A percentile compares a stretch with the other conserved stretches of the same genome.
Conservation (phyloP, 1,284 basidiomycete genomes). For the Irpex sp. region DNA sequence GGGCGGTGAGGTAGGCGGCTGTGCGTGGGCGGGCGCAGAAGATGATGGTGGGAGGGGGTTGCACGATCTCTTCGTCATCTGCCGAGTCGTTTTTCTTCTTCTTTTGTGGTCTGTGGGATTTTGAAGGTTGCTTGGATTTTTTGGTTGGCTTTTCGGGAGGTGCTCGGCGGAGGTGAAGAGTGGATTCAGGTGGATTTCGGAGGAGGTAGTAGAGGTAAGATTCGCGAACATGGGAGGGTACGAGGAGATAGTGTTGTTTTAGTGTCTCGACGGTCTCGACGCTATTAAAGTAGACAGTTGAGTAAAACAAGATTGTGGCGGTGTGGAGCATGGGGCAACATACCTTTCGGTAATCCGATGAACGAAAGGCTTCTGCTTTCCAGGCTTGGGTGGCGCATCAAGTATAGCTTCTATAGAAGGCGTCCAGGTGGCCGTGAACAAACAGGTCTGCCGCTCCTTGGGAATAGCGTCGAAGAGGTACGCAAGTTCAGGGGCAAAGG, state of each 20-base stretch:
- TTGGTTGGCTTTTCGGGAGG: conserved; percentile 43
- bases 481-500: conserved; percentile 84
- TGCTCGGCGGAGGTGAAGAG: conserved; percentile 56
- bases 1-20: conserved; percentile 81
- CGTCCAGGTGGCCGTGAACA: conserved; percentile 96
- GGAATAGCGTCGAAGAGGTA: conserved; percentile 80
- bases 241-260: conserved; percentile 87
- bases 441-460: conserved; percentile 84
- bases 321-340: conserved; percentile 21
- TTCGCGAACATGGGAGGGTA: conserved; percentile 94
- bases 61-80: conserved; percentile 49
- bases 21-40: conserved; percentile 88
- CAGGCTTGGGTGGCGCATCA: conserved; percentile 66
- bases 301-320: neutral
- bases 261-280: conserved; percentile 83
- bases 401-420: conserved; percentile 81
- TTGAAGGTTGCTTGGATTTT: conserved; percentile 25
- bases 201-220: conserved; percentile 89
- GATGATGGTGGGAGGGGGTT: conserved; percentile 91
- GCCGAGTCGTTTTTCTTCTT: conserved; percentile 14
- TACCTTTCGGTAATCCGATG: conserved; percentile 78
- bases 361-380: conserved; percentile 85
- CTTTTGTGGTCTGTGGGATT: conserved; percentile 24
- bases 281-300: conserved; percentile 32
- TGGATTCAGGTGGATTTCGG: conserved; percentile 81